Base-by-base conservation (phyloP, 768 basidiomycete species). In the Macrolepiota fuliginosa region DNA sequence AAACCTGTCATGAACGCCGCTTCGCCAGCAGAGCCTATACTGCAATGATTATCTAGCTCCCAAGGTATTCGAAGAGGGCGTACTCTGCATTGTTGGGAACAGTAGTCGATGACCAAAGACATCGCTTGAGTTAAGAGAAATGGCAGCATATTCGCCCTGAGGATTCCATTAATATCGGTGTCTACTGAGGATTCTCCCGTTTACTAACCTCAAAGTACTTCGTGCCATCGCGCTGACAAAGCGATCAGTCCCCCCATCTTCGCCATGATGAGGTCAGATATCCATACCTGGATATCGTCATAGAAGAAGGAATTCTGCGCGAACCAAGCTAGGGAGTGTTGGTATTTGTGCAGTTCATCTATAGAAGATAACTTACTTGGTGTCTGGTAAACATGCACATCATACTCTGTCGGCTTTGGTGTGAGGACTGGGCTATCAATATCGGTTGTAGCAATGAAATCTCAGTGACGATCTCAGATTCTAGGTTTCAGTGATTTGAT, bases 1-100 rank as follows among this genome's bases (percentile, higher is more conserved):
- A 88, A 66, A 3, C 88, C 87, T 0, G 83, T 88, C 87, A 88
- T 88, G 67, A 83, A 89, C 1, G 84, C 84, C 1, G 87, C 88
- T 67, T 89, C 88, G 17, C 79, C 82, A 2, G 79, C 71, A 42
- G 84, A 72, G 61, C 81, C 84, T 84, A 29, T 2, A 56, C 4
- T 29, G 37, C 25, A 3, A 29, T 7, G 27, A 45, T 46, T 13
- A n/a, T 53, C 32, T 6, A 10, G 6, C 36, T 52, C 15, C 7
- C 35, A 39, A 4, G 22, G 32, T 35, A 36, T 39, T 7, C 10
- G 22, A 39, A 37, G 17, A 45, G 7, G n/a, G 67, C 76, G 56
- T 61, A 86, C 84, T 79, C 68, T 81, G 74, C 68, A 87, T 76
- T 6, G 82, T 83, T 0, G 86, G 86, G 68, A 79, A 87, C n/a